These are phyloP conservation scores for Pistacia atlantica DNA, from an alignment of 345 rosid genomes.

Conservation along the genomic window DNA sequence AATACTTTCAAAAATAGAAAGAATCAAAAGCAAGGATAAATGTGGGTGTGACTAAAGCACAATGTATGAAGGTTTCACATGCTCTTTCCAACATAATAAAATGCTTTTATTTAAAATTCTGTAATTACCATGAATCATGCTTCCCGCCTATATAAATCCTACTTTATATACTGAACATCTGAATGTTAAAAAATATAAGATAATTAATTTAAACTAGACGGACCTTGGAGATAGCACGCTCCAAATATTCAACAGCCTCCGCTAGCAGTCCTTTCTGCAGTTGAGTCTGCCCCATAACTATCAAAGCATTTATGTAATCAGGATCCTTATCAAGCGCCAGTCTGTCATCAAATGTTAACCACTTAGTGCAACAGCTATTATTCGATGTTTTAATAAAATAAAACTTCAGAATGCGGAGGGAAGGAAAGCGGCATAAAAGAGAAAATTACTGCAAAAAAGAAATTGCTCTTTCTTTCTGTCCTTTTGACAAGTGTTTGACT, in stretches of 20 bases:
- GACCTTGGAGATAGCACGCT: slow-evolving; percentile 77
- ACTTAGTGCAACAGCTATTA: background rate
- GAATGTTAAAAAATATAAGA: background rate
- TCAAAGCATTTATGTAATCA: slow-evolving; percentile 53
- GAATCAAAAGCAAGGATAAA: background rate
- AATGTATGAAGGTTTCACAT: background rate
- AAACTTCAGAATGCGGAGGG: background rate
- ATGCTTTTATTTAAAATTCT: too few species aligned
- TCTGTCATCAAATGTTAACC: slow-evolving; percentile 38
- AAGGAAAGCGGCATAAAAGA: background rate
- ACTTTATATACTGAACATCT: background rate
- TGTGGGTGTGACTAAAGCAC: background rate
- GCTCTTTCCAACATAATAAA: too few species aligned
- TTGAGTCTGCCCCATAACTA: slow-evolving; percentile 74
- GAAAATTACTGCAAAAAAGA: slow-evolving; percentile 43
- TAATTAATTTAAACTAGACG: background rate
- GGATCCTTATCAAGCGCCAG: slow-evolving; percentile 81
- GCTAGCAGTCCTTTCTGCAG: slow-evolving; percentile 51
- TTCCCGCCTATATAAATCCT: background rate
- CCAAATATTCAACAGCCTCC: slow-evolving; percentile 70
- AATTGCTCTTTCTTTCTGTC: too few species aligned
- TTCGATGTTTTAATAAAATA: background rate
- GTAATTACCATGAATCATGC: too few species aligned
- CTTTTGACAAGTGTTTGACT: too few species aligned
- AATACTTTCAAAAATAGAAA: slow-evolving; percentile 13